Base-by-base conservation (phyloP, 2,329 filamentous ascomycete species). In the Microcyclosporella mali region DNA sequence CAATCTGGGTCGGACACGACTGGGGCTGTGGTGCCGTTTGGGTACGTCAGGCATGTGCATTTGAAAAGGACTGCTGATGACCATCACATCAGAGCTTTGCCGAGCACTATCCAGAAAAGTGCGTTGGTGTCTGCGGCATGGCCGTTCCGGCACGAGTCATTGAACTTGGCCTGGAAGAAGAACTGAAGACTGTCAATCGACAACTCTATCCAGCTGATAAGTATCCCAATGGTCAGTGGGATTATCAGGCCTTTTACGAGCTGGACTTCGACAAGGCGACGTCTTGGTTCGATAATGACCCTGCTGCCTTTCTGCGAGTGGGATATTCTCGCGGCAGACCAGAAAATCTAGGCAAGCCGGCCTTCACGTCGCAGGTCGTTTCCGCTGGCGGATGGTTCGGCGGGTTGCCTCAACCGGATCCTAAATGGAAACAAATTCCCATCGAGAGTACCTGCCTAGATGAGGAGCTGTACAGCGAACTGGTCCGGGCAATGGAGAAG, bases 1-100 rank as follows among this genome's bases (percentile, higher is more conserved):
- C 70, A 1, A 53, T 75, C n/a, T 75, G 72, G 70, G 56, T 72
- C 27, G 69, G 50, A 6, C 70, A 73, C 44, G 69, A 72, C 49
- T 71, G 70, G 70, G 64, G 64, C 21, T 59, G 56, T 14, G 61
- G 58, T 9, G 50, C 64, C 2, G 52, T 59, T 16, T 64, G 53
- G 51, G 25, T 38, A 14, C n/a, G 12, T 29, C 9, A n/a, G 6
- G 21, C 9, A 4, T n/a, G n/a, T n/a, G n/a, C n/a, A n/a, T n/a
- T n/a, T 34, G 14, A 25, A 11, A 11, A 3, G 12, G 6, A 19
- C 11, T 21, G 16, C 33, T 36, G 33, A 36, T 14, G 12, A 6
- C 2, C 8, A 10, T 25, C 6, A 9, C 21, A 4, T 11, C 17
- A 36, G 33, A 43, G 37, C 18, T 52, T 52, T 19, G 50, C 45